A percentile compares a stretch with the other conserved stretches of the same genome.
These are phyloP conservation scores for Alternaria angustiovoidea DNA, from an alignment of 2,329 filamentous ascomycete species.

Conservation along the genomic window DNA sequence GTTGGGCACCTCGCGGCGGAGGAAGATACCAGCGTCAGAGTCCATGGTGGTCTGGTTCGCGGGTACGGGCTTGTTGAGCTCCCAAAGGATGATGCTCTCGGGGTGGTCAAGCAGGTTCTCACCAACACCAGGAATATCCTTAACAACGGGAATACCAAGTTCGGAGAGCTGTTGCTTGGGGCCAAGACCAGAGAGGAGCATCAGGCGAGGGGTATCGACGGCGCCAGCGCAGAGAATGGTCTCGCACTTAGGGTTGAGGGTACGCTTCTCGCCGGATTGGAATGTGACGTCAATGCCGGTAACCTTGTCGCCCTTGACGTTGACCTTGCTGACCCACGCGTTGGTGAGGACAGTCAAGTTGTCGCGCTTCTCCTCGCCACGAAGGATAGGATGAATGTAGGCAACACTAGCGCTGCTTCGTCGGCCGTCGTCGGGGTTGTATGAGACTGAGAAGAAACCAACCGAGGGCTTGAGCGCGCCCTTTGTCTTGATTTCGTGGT, in stretches of 20 bases:
- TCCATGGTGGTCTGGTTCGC: constrained; percentile 88
- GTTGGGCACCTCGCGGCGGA: constrained; percentile 77
- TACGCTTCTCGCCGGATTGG: constrained; percentile 64
- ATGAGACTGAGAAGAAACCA: constrained; percentile 89
- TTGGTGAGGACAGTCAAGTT: constrained; percentile 89
- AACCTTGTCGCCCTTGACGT: constrained; percentile 73
- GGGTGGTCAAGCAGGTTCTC: constrained; percentile 72
- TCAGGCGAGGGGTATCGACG: constrained; percentile 77
- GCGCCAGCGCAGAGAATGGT: constrained; percentile 83
- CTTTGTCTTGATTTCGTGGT: constrained; percentile 77
- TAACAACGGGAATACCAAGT: constrained; percentile 63
- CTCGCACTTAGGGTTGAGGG: constrained; percentile 71
- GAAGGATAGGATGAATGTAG: constrained; percentile 90
- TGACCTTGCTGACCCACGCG: constrained; percentile 84
- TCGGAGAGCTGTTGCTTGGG: constrained; percentile 57
- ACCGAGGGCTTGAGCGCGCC: constrained; percentile 79
- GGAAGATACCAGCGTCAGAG: constrained; percentile 87
- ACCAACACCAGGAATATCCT: constrained; percentile 68
- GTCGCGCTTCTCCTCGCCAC: constrained; percentile 79
- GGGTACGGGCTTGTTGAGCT: constrained; percentile 80
- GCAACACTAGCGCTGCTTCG: constrained; percentile 88
- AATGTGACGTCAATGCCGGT: constrained; percentile 77
- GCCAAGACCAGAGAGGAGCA: constrained; percentile 62
- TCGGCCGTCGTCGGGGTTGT: constrained; percentile 87
- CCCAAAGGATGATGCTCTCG: constrained; percentile 75